Base-by-base conservation (phyloP, 495 filamentous ascomycete species). In the Recurvomyces mirabilis region DNA sequence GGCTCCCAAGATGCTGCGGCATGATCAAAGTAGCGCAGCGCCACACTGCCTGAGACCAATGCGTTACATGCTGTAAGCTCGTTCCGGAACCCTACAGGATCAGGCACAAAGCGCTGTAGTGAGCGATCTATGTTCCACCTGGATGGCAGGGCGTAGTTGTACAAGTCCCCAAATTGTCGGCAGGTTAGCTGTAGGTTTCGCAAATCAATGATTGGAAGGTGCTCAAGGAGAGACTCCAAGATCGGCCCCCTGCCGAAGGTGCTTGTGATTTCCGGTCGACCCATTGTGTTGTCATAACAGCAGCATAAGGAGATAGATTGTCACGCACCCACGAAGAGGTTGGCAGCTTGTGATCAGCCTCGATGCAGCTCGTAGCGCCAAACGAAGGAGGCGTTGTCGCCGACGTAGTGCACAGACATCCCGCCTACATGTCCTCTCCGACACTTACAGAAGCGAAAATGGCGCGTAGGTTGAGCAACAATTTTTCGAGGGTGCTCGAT, bases 161-260 rank as follows among this genome's bases (percentile, higher is more conserved):
- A 35, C 5, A 35, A 17, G 32, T 5, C 32, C 12, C 12, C 32
- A 14, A 35, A 35, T 5, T 35, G 9, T 6, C 15, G 32, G 32
- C 32, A 35, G 32, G 32, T 35, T 17, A 10, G n/a, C n/a, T 35
- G 32, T 5, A 35, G 32, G 32, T 9, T 35, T 35, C 32, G 32
- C 6, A 35, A 5, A 17, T 6, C n/a, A 10, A 6, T 17, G 5
- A 35, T 35, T 35, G 32, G 32, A 6, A 35, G 32, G 15, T 10
- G 6, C 5, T 9, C 32, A 14, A 35, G 32, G 15, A 35, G 32
- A 17, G 12, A 35, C 32, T 35, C 32, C 5, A 9, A 17, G 7
- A 17, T 9, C 6, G 32, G 32, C 6, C 32, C 32, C n/a, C 12
- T 11, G 6, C 5, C 12, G n/a, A 35, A 35, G 5, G 15, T 17